Evolutionary conservation across 2,329 filamentous ascomycete genomes (phyloP), one percentile per base, ranked within the genome.

Genomic region (Alternaria atra): DNA sequence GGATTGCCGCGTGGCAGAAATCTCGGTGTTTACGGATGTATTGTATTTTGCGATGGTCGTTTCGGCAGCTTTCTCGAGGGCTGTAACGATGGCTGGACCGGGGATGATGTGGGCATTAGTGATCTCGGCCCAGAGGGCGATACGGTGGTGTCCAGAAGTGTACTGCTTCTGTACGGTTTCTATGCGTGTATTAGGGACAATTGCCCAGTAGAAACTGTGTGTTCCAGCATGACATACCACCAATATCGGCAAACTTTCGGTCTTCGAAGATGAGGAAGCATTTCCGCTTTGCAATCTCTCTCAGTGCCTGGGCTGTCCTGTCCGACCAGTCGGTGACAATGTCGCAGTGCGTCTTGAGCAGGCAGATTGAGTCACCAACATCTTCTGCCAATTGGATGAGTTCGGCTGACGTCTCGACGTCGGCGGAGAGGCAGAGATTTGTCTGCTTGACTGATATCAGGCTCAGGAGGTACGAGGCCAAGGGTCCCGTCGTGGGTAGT

Each of bases 301-400:
- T 75, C 64, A 86, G 71, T 1, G 80, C 79, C 58, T 79, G 69
- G 17, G 84, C 84, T 1, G 86, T 87, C 58, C 85, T 81, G 60
- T 85, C 83, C 13, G 82, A 83, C 81, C 86, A 89, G 74, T 89
- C 87, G 63, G 84, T 82, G 67, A 89, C 84, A 53, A 87, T 87
- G 75, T 89, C 87, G 56, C 85, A 86, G 70, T 88, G 86, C 5
- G 87, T 85, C 75, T 88, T 87, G 56, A 89, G 79, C 29, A 89
- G 75, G 65, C 85, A 87, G 58, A 89, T 88, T 62, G 84, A 83
- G 66, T 88, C 86, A 60, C 87, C 87, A 15, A 88, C 81, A 35
- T 87, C 83, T 63, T 86, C 83, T 30, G 86, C 86, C 9, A 89
- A 77, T 43, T 80, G 79, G 17, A 89, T 74, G 17, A 89, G 81